These are phyloP conservation scores for Porogramme epimiltina DNA, from an alignment of 1,284 basidiomycete genomes.

Conservation along the genomic window DNA sequence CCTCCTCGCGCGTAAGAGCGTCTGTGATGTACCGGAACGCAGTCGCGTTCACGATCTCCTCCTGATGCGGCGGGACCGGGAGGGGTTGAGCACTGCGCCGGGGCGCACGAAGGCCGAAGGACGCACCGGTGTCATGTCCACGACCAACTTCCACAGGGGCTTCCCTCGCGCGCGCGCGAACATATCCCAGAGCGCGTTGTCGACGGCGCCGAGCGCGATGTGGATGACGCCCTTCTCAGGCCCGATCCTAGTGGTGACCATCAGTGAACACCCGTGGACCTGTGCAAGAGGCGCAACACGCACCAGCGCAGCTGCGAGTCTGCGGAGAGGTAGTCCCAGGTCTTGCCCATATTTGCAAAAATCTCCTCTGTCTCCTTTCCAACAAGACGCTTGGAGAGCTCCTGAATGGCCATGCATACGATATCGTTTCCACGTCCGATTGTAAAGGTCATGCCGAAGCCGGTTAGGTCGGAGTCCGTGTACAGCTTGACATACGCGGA, in stretches of 20 bases:
- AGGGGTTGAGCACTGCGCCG: background rate
- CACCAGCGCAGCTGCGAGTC: slow-evolving; percentile 91
- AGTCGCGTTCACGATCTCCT: slow-evolving; percentile 84
- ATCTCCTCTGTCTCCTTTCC: slow-evolving; percentile 85
- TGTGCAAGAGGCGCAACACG: slow-evolving; percentile 5
- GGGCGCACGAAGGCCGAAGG: slow-evolving; percentile 4
- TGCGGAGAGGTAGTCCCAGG: slow-evolving; percentile 78
- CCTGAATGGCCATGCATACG: slow-evolving; percentile 80
- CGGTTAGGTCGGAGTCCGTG: slow-evolving; percentile 74
- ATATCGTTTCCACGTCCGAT: slow-evolving; percentile 96
- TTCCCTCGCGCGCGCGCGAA: slow-evolving; percentile 76
- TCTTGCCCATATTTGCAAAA: slow-evolving; percentile 87
- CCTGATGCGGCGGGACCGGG: slow-evolving; percentile 43
- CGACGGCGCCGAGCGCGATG: slow-evolving; percentile 79
- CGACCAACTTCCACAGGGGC: slow-evolving; percentile 85
- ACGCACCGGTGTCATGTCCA: slow-evolving; percentile 79
- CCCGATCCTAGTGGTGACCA: slow-evolving; percentile 63
- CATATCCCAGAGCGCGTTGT: slow-evolving; percentile 85
- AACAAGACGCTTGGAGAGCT: slow-evolving; percentile 78
- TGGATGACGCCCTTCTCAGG: slow-evolving; percentile 89
- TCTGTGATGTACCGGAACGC: slow-evolving; percentile 95
- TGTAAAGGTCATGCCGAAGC: slow-evolving; percentile 97
- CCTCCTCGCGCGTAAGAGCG: slow-evolving; percentile 89
- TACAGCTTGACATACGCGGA: slow-evolving; percentile 86
- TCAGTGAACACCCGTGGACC: slow-evolving; percentile 5